Evolutionary conservation across 2,329 filamentous ascomycete genomes (phyloP), one percentile per base, ranked within the genome.

Genomic region (Corynespora cassiicola): DNA sequence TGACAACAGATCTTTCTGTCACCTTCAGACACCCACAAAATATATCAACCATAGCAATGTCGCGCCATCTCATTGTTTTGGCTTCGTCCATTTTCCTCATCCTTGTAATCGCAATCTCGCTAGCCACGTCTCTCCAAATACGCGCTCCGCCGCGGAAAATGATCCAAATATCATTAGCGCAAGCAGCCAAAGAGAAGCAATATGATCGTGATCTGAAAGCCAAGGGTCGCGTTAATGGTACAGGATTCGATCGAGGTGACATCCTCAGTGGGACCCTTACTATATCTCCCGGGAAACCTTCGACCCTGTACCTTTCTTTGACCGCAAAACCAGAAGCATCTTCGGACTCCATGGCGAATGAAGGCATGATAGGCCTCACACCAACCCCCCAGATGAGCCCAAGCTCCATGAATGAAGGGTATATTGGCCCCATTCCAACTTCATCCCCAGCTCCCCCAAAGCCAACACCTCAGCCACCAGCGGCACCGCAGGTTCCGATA

Each of bases 191-290:
- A 35, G 25, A 52, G 11, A 27, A 14, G 6, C 28, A 58, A n/a
- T 12, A 12, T 24, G 14, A 32, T 30, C 12, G 22, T 15, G 14
- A 30, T 16, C 6, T 20, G 3, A 31, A 48, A 18, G 50, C 36
- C 17, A 59, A 63, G 24, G 61, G 49, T 11, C 44, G 45, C 3
- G 38, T 65, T 14, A 63, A 66, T 29, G 56, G 55, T 5, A 59
- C 61, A 0, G 54, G 41, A 3, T 57, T 63, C 39, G 55, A 66
- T 31, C 57, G 60, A 6, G 14, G 14, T 7, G 56, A 61, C 36
- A 49, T 64, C 17, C 44, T 51, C 14, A 54, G 50, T 17, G 58
- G 53, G 6, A 57, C 50, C 6, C 35, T 49, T 7, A 44, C 47
- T 9, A 36, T 54, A 10, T 38, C 44, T 34, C 43, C 39, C 25